These are phyloP conservation scores for Nidula microcarpa DNA, from an alignment of 768 basidiomycete genomes.

Conservation along the genomic window DNA sequence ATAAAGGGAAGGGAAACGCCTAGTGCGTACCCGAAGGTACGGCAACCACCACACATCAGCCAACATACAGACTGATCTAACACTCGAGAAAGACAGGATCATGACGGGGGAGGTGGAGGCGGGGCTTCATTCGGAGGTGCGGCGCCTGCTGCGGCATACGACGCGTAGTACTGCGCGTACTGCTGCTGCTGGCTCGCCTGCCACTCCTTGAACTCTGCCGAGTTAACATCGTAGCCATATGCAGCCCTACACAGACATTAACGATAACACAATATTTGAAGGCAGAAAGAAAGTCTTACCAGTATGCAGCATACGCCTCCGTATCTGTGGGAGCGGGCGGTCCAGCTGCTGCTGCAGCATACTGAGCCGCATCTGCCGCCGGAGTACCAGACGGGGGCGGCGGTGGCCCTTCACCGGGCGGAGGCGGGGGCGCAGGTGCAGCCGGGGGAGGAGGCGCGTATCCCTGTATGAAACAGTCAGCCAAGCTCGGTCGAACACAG, in stretches of 20 bases:
- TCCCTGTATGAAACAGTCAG: constrained; percentile 20
- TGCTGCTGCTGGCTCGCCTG: constrained; percentile 69
- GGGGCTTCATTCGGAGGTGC: constrained; percentile 18
- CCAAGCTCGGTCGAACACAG: not conserved
- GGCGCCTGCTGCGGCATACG: constrained; percentile 30
- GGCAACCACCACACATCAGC: not conserved
- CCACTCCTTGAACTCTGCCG: constrained; percentile 80
- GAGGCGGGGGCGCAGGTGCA: constrained; percentile 51
- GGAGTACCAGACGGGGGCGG: constrained; percentile 44
- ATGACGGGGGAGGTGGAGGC: constrained; percentile 32
- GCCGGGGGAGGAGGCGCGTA: constrained; percentile 49
- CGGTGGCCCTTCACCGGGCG: constrained; percentile 44
- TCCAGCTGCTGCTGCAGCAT: constrained; percentile 20
- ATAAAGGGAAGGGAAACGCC: constrained; percentile 1
- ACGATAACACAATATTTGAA: not conserved
- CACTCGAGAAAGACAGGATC: not conserved
- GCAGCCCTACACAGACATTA: constrained; percentile 53
- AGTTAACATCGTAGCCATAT: constrained; percentile 85
- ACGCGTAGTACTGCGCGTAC: constrained; percentile 71
- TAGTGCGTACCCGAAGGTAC: constrained; percentile 9
- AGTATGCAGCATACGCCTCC: constrained; percentile 60
- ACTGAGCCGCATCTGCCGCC: constrained; percentile 38
- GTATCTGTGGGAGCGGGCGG: constrained; percentile 37
- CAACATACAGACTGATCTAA: constrained; percentile 4
- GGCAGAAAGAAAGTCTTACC: constrained; percentile 33